Percentiles rank a stretch among this genome's conserved stretches.
Conservation (phyloP, 345 rosid species). For the Arabis hirsuta region DNA sequence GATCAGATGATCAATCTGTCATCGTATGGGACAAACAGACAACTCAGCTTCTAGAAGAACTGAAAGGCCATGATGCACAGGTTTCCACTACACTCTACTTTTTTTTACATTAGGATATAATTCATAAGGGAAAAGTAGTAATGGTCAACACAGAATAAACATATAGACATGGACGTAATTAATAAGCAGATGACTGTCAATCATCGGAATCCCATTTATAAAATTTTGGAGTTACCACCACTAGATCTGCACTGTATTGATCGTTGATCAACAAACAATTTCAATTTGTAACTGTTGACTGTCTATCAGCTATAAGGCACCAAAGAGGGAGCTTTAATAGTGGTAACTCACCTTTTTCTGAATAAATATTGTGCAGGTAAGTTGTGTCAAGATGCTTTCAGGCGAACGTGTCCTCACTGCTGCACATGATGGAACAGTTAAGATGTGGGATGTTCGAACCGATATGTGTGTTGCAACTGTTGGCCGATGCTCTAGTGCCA, state of each 20-base stretch:
- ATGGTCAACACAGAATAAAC: conserved; percentile 13
- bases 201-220: conserved; percentile 13
- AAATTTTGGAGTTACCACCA: conserved; percentile 30
- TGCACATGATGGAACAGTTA: conserved; percentile 90
- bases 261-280: conserved; percentile 8
- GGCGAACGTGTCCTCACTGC: conserved; percentile 96
- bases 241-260: conserved; percentile 1
- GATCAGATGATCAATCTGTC: conserved; percentile 96
- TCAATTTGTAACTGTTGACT: conserved; percentile 10
- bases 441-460: conserved; percentile 99
- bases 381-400: conserved; percentile 90
- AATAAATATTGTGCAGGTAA: conserved; percentile 58
- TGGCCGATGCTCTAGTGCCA: conserved; percentile 92
- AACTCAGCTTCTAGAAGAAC: conserved; percentile 85
- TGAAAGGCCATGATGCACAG: conserved; percentile 96
- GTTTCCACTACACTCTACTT: conserved; percentile 49
- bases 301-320: conserved; percentile 25
- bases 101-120: conserved; percentile 25
- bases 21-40: conserved; percentile 99
- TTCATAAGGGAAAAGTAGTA: conserved; percentile 1
- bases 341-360: conserved; percentile 15
- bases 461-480: conserved; percentile 99
- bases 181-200: conserved; percentile 17
- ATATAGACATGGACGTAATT: conserved; percentile 2
- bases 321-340: conserved; percentile 9